Conservation (phyloP, 176 grass and related monocot genomes). For the Oropetium thomaeum region DNA sequence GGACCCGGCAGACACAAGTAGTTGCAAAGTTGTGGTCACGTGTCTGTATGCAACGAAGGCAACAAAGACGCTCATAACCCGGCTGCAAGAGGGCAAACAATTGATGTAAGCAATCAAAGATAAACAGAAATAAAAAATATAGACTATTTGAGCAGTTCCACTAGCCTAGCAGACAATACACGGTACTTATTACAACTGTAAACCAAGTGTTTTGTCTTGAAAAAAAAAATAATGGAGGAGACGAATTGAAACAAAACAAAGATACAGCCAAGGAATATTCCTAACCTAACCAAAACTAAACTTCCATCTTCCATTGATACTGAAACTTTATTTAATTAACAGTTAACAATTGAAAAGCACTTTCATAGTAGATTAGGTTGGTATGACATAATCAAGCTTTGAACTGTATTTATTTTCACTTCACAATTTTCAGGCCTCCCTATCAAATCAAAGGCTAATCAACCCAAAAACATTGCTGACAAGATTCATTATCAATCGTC, state of each 20-base stretch:
- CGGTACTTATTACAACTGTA: background rate
- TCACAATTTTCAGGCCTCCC: background rate
- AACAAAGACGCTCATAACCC: slow-evolving; percentile 79
- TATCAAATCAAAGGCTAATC: background rate
- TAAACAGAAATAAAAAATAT: background rate
- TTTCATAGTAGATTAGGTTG: background rate
- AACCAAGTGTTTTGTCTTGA: background rate
- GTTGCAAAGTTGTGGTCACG: slow-evolving; percentile 80
- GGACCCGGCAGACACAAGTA: slow-evolving; percentile 73
- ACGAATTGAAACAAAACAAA: background rate
- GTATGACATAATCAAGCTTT: background rate
- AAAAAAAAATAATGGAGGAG: background rate
- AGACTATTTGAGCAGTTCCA: background rate
- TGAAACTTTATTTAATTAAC: background rate
- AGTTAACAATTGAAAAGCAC: background rate
- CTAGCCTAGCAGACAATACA: background rate
- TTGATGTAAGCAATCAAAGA: background rate
- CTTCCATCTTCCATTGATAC: background rate
- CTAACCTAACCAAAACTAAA: background rate
- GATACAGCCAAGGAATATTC: background rate
- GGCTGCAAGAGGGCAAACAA: slow-evolving; percentile 32
- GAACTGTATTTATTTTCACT: background rate
- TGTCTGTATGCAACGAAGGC: slow-evolving; percentile 76
- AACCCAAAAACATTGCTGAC: background rate
- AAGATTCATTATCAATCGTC: background rate